Conservation (phyloP, 129 eudicot species). For the Artemisia argyi region DNA sequence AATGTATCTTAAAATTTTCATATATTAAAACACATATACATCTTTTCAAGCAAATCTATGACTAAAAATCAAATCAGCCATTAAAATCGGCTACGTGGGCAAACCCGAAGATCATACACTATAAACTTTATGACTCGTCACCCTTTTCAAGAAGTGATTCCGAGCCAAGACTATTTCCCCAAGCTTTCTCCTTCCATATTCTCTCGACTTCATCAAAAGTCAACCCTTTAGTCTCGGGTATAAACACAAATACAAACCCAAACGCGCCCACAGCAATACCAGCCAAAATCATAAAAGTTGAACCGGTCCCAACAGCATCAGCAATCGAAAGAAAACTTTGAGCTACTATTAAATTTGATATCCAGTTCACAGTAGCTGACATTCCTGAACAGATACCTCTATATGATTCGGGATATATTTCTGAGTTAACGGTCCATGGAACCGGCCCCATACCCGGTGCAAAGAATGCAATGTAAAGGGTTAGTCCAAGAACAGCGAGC, state of each 20-base stretch:
- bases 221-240: conserved; percentile 96
- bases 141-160: conserved; percentile 50
- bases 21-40: conserved; percentile 22
- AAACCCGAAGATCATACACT: neutral
- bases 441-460: conserved; percentile 99
- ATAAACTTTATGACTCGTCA: conserved; percentile 20
- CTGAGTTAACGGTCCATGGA: conserved; percentile 99
- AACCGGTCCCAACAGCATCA: conserved; percentile 71
- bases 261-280: conserved; percentile 60
- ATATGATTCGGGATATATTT: conserved; percentile 85
- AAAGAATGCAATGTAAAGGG: conserved; percentile 81
- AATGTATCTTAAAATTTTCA: neutral
- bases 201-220: conserved; percentile 85
- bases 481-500: conserved; percentile 79
- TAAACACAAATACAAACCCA: conserved; percentile 52
- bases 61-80: conserved; percentile 23
- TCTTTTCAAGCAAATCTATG: conserved; percentile 22
- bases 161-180: conserved; percentile 33
- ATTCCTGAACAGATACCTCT: conserved; percentile 91
- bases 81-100: conserved; percentile 30
- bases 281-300: conserved; percentile 72
- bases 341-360: conserved; percentile 81
- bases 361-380: conserved; percentile 97
- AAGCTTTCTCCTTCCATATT: conserved; percentile 81
- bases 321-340: conserved; percentile 84